Percentiles rank a stretch among this genome's conserved stretches.
phyloP scores from a whole-genome alignment of 352 stramenopile genomes.

The Elongisporangium anandrum region DNA sequence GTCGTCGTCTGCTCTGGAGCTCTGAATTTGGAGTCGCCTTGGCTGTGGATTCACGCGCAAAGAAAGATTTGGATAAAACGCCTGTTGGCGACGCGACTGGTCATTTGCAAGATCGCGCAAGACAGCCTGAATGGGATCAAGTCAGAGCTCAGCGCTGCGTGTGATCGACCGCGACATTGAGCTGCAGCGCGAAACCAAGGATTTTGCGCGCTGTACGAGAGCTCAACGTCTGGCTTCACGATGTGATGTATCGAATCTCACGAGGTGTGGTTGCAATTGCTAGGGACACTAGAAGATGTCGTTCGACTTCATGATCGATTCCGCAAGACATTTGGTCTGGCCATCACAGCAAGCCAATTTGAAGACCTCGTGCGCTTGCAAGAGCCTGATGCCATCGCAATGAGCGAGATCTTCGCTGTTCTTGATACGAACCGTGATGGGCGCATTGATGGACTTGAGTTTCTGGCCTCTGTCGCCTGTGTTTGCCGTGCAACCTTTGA shows the following conservation, averaged over 20 bases:
- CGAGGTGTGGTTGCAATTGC: neutral
- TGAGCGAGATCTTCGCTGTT: slow-evolving; percentile 70
- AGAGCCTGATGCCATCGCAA: slow-evolving; percentile 43
- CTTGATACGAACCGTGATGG: slow-evolving; percentile 70
- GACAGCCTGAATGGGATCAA: neutral
- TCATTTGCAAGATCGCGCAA: neutral
- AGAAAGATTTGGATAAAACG: neutral
- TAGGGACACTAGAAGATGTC: slow-evolving; percentile 71
- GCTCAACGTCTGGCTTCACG: neutral
- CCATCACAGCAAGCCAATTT: slow-evolving; percentile 73
- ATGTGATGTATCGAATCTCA: neutral
- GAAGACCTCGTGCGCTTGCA: slow-evolving; percentile 68
- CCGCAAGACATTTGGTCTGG: slow-evolving; percentile 69
- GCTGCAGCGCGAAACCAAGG: slow-evolving; percentile 64
- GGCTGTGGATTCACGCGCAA: neutral
- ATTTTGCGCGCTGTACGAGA: slow-evolving; percentile 68
- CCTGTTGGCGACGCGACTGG: neutral
- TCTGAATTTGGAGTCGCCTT: neutral
- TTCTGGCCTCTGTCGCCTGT: slow-evolving; percentile 64
- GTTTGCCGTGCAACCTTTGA: slow-evolving; percentile 74
- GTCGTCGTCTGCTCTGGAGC: neutral
- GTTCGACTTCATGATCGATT: slow-evolving; percentile 55
- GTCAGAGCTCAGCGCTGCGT: slow-evolving; percentile 20
- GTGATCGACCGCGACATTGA: slow-evolving; percentile 60
- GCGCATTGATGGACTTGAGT: slow-evolving; percentile 77